Evolutionary conservation across 306 rosid genomes (phyloP).

Genomic region (Astragalus glycyphyllos): DNA sequence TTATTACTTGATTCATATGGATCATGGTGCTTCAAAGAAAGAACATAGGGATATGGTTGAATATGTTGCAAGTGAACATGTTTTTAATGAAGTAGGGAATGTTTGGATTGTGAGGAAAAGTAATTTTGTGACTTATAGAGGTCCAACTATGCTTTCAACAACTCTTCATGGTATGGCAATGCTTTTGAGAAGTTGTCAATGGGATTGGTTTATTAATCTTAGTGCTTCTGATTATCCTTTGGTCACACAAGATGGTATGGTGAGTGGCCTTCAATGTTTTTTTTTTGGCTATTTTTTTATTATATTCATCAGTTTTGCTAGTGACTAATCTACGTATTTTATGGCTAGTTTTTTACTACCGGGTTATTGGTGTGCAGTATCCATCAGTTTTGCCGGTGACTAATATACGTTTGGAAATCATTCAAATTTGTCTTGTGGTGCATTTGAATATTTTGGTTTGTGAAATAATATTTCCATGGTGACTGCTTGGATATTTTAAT

Average conservation of each 20-base stretch:
- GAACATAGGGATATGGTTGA: conserved; percentile 64
- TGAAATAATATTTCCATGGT: neutral
- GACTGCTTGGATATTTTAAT: neutral
- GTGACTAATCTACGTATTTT: too few species aligned
- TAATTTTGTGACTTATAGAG: conserved; percentile 84
- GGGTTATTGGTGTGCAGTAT: too few species aligned
- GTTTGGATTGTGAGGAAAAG: conserved; percentile 84
- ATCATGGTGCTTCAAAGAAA: conserved; percentile 62
- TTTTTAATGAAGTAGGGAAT: conserved; percentile 69
- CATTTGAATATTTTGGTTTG: neutral
- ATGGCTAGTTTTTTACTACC: too few species aligned
- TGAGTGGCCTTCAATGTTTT: conserved; percentile 58
- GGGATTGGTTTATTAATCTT: conserved; percentile 97
- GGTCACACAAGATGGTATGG: conserved; percentile 98
- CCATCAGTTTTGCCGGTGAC: too few species aligned
- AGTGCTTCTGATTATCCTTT: conserved; percentile 95
- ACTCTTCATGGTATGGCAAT: conserved; percentile 86
- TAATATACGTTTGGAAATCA: too few species aligned
- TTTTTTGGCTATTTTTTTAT: too few species aligned
- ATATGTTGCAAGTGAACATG: conserved; percentile 60
- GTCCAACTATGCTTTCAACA: conserved; percentile 94
- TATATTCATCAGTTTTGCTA: too few species aligned
- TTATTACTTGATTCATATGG: conserved; percentile 82
- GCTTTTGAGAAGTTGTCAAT: conserved; percentile 64
- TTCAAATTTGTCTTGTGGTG: neutral